These are phyloP conservation scores for Fusarium albosuccineum DNA, from an alignment of 2,329 filamentous ascomycete species.

Conservation along the genomic window DNA sequence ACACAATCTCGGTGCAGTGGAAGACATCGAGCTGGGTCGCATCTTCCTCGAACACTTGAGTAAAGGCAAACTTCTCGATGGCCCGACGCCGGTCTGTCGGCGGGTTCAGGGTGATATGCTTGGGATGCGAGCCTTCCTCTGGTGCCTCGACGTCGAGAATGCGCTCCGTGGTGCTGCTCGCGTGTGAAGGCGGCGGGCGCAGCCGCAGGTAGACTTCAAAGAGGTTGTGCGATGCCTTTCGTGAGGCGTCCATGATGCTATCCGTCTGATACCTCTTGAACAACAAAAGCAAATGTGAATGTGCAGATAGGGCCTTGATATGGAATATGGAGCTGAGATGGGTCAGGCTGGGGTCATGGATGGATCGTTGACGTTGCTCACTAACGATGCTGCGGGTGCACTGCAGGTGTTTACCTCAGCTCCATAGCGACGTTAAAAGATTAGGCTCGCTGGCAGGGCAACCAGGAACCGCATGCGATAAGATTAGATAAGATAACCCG, in stretches of 20 bases:
- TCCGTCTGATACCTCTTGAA: constrained; percentile 17
- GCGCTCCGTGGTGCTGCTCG: constrained; percentile 65
- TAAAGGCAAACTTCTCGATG: constrained; percentile 95
- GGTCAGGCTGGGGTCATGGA: constrained; percentile 42
- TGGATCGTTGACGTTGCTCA: constrained; percentile 31
- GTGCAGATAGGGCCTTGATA: constrained; percentile 9
- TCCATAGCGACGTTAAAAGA: constrained; percentile 3
- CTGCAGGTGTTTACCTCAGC: constrained; percentile 28
- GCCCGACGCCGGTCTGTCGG: constrained; percentile 88
- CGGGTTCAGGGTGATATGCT: constrained; percentile 82
- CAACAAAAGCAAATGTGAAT: constrained; percentile 16
- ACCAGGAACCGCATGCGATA: constrained; percentile 25
- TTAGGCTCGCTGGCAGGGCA: constrained; percentile 40
- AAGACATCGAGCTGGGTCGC: constrained; percentile 90
- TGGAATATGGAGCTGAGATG: constrained; percentile 23
- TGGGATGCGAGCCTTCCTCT: constrained; percentile 61
- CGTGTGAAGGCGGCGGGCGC: constrained; percentile 73
- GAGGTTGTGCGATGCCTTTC: constrained; percentile 65
- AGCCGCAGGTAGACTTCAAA: constrained; percentile 95
- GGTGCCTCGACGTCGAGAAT: constrained; percentile 83
- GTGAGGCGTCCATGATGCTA: constrained; percentile 55
- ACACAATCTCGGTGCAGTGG: constrained; percentile 79
- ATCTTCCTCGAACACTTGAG: constrained; percentile 89
- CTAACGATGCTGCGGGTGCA: constrained; percentile 20
- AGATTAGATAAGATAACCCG: constrained; percentile 4